Base-by-base conservation (phyloP, 2,329 filamentous ascomycete genomes). In the Trichoderma sp. region DNA sequence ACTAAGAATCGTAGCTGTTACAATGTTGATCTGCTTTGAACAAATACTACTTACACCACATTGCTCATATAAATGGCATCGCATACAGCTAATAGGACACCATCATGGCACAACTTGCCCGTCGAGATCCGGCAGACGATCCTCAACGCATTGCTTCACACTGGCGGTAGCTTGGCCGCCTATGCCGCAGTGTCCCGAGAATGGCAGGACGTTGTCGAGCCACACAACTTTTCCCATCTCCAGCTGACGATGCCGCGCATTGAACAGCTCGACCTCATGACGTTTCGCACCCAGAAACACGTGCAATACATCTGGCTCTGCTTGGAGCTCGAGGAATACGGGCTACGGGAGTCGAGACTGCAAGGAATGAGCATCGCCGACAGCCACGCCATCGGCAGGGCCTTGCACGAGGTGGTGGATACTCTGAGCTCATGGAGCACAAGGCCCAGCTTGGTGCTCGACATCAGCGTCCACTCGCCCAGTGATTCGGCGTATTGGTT, bases 401-500 rank as follows among this genome's bases (percentile, higher is more conserved):
- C 73, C 68, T 73, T 79, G 32, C 5, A 34, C 13, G 11, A 13
- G 32, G 32, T 34, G 2, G 32, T 34, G 32, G 32, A 34, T 13
- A 59, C 68, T 68, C 77, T 79, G 55, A 76, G 74, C 73, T 59
- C 49, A 69, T 79, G 73, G 75, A 13, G 72, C 75, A 67, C 73
- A 72, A 64, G 49, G 66, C 39, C 72, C 67, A 60, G 73, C 58
- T 74, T 79, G 52, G 46, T 74, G 52, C 74, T 79, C 34, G 77
- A 79, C 71, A 77, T 79, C 46, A 78, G 75, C 66, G 67, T 77
- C 59, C 72, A 77, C 72, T 79, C 78, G 21, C 75, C 73, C 6
- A 79, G 75, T 55, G 77, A 78, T 66, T 75, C 73, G 26, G 65
- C 75, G 58, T 74, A 79, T 71, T 76, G 72, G 71, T 79, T 66